These are phyloP conservation scores for Microbotryum saponariae DNA, from an alignment of 1,284 basidiomycete species.

Conservation along the genomic window DNA sequence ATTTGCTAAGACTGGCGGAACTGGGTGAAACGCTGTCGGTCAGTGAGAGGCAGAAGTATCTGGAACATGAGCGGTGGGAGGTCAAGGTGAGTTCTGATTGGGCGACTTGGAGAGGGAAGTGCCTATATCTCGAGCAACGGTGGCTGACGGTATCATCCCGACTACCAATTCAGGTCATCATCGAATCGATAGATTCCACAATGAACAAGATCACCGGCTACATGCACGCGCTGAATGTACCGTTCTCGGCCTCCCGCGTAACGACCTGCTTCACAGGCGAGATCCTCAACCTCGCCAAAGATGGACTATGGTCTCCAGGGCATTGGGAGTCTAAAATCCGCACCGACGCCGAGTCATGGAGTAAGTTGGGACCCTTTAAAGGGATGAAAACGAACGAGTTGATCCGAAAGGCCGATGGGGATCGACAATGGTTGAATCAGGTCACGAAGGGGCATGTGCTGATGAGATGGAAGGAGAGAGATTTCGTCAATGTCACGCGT, in stretches of 20 bases:
- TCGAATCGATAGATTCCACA: constrained; percentile 10
- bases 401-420: background rate
- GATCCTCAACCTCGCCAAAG: constrained; percentile 16
- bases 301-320: constrained; percentile 14
- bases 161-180: constrained; percentile 15
- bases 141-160: background rate
- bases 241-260: constrained; percentile 3
- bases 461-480: constrained; percentile 29
- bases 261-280: constrained; percentile 25
- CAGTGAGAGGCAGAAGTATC: background rate
- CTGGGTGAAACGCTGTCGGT: no score
- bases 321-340: constrained; percentile 7
- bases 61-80: constrained; percentile 19
- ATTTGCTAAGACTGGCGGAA: no score
- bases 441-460: constrained; percentile 22
- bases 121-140: background rate
- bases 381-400: constrained; percentile 16
- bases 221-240: constrained; percentile 23
- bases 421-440: constrained; percentile 16
- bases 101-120: no score
- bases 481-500: constrained; percentile 25
- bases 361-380: constrained; percentile 27
- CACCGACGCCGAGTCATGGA: constrained; percentile 20
- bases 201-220: constrained; percentile 9
- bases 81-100: constrained; percentile 16